A percentile compares a stretch with the other conserved stretches of the same genome.
These are phyloP conservation scores for Mycosphaerella sp. DNA, from an alignment of 2,329 filamentous ascomycete genomes.

Conservation along the genomic window DNA sequence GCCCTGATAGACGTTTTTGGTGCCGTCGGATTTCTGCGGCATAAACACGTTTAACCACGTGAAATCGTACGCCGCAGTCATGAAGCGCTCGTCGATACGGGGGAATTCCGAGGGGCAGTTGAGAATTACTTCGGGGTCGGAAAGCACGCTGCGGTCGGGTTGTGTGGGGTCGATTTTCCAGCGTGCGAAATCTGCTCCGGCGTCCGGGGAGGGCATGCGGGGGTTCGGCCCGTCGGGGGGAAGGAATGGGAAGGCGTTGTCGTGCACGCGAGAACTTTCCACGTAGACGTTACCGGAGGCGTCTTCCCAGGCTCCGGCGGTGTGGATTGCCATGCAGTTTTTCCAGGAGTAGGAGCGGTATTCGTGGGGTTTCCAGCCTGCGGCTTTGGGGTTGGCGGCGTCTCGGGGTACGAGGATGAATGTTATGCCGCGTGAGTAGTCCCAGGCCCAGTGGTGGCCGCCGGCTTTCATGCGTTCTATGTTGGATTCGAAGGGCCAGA, in stretches of 20 bases:
- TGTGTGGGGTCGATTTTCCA: slow-evolving; percentile 38
- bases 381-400: slow-evolving; percentile 12
- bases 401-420: slow-evolving; percentile 25
- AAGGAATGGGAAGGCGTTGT: slow-evolving; percentile 43
- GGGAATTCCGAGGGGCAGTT: slow-evolving; percentile 42
- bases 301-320: slow-evolving; percentile 41
- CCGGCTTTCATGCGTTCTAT: slow-evolving; percentile 35
- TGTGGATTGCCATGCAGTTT: slow-evolving; percentile 39
- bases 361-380: slow-evolving; percentile 15
- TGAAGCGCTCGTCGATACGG: slow-evolving; percentile 42
- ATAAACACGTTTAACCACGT: slow-evolving; percentile 41
- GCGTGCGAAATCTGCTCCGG: slow-evolving; percentile 40
- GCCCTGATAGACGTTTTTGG: slow-evolving; percentile 30
- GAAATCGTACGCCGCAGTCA: slow-evolving; percentile 37
- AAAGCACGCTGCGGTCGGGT: slow-evolving; percentile 25
- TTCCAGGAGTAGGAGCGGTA: slow-evolving; percentile 17
- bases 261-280: slow-evolving; percentile 37
- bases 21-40: slow-evolving; percentile 31
- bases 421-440: slow-evolving; percentile 23
- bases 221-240: slow-evolving; percentile 32
- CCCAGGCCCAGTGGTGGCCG: slow-evolving; percentile 39
- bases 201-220: slow-evolving; percentile 29
- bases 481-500: slow-evolving; percentile 36
- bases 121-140: slow-evolving; percentile 31
- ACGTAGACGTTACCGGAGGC: slow-evolving; percentile 35